Conservation (phyloP, 768 basidiomycete genomes). For the Cubamyces sp. region DNA sequence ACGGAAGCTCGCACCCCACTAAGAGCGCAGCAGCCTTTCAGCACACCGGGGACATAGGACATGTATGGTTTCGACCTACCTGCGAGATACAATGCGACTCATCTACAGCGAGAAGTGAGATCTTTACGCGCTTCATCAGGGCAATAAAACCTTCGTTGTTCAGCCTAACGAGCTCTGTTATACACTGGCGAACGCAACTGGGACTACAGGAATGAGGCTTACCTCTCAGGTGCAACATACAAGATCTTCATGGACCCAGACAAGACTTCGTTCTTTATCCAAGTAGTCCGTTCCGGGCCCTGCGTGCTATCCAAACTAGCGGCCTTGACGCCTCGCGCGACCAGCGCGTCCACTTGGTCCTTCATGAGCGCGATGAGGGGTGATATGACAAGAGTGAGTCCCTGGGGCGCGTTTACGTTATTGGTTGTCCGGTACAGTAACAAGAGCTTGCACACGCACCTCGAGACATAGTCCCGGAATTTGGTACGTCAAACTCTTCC, state of each 20-base stretch:
- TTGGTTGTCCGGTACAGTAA: background rate
- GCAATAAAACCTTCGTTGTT: slow-evolving; percentile 50
- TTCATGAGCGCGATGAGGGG: slow-evolving; percentile 89
- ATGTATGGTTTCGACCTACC: slow-evolving; percentile 26
- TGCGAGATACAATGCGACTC: slow-evolving; percentile 54
- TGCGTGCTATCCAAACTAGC: slow-evolving; percentile 50
- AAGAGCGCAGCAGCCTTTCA: background rate
- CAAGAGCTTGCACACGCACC: slow-evolving; percentile 22
- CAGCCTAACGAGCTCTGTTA: slow-evolving; percentile 32
- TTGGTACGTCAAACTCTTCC: slow-evolving; percentile 46
- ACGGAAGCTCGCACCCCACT: slow-evolving; percentile 51
- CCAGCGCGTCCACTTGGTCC: slow-evolving; percentile 81
- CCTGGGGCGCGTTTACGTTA: slow-evolving; percentile 38
- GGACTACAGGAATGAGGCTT: background rate
- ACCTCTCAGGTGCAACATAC: slow-evolving; percentile 52
- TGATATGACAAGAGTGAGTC: slow-evolving; percentile 89
- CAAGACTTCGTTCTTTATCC: slow-evolving; percentile 42
- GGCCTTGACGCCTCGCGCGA: slow-evolving; percentile 67
- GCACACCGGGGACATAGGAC: background rate
- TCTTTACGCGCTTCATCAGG: slow-evolving; percentile 47
- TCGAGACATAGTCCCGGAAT: slow-evolving; percentile 45
- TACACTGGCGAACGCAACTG: background rate
- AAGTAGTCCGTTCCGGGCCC: slow-evolving; percentile 34
- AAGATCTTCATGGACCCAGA: slow-evolving; percentile 49
- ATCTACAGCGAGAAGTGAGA: slow-evolving; percentile 53